These are phyloP conservation scores for Trichoderma asperellum DNA, from an alignment of 2,329 filamentous ascomycete species.

Conservation along the genomic window DNA sequence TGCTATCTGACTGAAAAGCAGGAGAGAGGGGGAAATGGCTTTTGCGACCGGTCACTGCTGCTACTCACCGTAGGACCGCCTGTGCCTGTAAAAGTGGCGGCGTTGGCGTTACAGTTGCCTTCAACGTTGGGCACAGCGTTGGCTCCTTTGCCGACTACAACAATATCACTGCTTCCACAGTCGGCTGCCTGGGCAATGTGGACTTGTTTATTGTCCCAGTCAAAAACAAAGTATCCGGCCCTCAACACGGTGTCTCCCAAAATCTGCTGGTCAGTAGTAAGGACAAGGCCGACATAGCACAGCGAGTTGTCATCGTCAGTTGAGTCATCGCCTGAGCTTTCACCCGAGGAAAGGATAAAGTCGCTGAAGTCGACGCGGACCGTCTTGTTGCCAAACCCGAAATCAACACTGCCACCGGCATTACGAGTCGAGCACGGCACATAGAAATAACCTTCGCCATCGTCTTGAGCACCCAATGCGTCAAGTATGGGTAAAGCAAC, in stretches of 20 bases:
- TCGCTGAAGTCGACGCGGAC: constrained; percentile 52
- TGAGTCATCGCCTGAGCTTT: constrained; percentile 33
- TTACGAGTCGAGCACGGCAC: constrained; percentile 49
- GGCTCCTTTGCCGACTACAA: constrained; percentile 41
- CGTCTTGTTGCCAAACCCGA: constrained; percentile 49
- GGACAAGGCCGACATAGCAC: constrained; percentile 50
- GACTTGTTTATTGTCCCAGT: constrained; percentile 50
- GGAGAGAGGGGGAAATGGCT: not conserved
- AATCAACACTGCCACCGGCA: constrained; percentile 50
- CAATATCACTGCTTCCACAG: constrained; percentile 46
- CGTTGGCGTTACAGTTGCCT: constrained; percentile 44
- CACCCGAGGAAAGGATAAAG: constrained; percentile 50
- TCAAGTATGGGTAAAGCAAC: constrained; percentile 50
- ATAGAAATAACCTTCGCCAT: constrained; percentile 49
- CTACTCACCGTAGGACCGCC: constrained; percentile 8
- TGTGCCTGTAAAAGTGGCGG: constrained; percentile 31
- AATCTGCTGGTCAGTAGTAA: constrained; percentile 48
- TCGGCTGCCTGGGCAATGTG: constrained; percentile 49
- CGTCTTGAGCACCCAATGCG: constrained; percentile 47
- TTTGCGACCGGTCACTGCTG: not conserved
- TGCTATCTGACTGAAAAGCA: not conserved
- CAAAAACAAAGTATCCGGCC: constrained; percentile 52
- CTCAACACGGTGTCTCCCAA: constrained; percentile 49
- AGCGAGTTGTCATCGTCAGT: constrained; percentile 36
- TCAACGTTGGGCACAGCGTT: constrained; percentile 41